Percentiles rank a stretch among this genome's conserved stretches.
These are phyloP conservation scores for Saprolegnia parasitica DNA, from an alignment of 352 stramenopile genomes.

Conservation along the genomic window DNA sequence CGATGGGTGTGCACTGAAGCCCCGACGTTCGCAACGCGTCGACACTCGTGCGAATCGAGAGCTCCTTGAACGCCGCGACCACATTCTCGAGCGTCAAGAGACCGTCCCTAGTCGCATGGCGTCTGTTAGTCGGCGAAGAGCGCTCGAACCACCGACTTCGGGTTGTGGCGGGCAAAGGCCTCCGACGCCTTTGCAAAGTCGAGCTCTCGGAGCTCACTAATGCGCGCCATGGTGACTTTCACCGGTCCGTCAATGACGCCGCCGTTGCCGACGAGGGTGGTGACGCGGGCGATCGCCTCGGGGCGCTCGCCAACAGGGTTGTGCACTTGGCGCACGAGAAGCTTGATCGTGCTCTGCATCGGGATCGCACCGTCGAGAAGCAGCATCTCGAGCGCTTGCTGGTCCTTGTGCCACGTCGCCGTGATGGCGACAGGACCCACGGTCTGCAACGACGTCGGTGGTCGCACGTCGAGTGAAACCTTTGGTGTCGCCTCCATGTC, in stretches of 20 bases:
- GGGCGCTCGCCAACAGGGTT: conserved; percentile 36
- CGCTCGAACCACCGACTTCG: conserved; percentile 3
- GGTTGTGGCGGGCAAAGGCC: conserved; percentile 33
- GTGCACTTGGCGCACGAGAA: conserved; percentile 45
- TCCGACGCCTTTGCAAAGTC: conserved; percentile 45
- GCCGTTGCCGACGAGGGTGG: conserved; percentile 43
- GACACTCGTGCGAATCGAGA: not conserved
- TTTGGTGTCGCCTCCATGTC: conserved; percentile 47
- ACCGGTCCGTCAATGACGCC: conserved; percentile 59
- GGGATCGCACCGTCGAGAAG: conserved; percentile 34
- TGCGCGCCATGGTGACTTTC: conserved; percentile 51
- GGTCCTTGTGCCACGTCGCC: conserved; percentile 42
- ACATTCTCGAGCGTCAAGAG: conserved; percentile 2
- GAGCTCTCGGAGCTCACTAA: conserved; percentile 56
- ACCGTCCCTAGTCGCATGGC: not conserved
- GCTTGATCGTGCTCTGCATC: conserved; percentile 37
- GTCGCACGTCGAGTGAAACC: conserved; percentile 37
- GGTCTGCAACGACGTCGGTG: conserved; percentile 26
- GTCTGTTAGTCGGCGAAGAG: not conserved
- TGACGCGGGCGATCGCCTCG: conserved; percentile 37
- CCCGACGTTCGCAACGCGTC: not conserved
- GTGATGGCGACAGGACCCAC: conserved; percentile 33
- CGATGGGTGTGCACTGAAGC: conserved; percentile 3
- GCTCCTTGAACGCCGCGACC: not conserved
- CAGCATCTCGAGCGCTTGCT: conserved; percentile 53